Evolutionary conservation across 2,329 filamentous ascomycete species (phyloP).

Genomic region (Xylariaceae sp.): DNA sequence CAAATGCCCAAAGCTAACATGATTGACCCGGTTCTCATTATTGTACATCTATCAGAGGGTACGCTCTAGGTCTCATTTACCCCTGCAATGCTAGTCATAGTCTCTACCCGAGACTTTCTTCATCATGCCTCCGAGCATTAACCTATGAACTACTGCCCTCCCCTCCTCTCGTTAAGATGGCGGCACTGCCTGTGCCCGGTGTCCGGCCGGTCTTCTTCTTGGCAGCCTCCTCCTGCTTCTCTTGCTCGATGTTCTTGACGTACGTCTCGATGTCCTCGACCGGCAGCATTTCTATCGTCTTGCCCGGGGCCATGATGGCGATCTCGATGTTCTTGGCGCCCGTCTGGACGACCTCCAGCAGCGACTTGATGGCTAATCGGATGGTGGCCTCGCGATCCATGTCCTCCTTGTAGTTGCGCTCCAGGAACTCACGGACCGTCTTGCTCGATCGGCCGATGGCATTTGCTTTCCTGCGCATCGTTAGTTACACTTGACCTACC

Average conservation of each 20-base stretch:
- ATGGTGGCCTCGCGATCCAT: conserved; percentile 97
- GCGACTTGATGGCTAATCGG: conserved; percentile 94
- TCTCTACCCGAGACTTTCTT: background rate
- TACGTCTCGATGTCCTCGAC: conserved; percentile 95
- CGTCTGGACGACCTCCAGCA: conserved; percentile 96
- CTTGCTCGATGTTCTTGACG: conserved; percentile 98
- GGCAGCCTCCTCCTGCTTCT: conserved; percentile 98
- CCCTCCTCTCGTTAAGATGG: conserved; percentile 67
- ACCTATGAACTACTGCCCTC: conserved; percentile 34
- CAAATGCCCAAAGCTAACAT: conserved; percentile 1
- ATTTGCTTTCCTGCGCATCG: conserved; percentile 82
- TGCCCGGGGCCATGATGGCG: conserved; percentile 92
- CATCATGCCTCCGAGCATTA: background rate
- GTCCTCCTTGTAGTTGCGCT: conserved; percentile 97
- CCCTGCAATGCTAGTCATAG: conserved; percentile 10
- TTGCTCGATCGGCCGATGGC: conserved; percentile 98
- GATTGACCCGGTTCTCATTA: conserved; percentile 1
- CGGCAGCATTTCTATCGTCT: conserved; percentile 87
- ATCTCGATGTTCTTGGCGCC: conserved; percentile 99
- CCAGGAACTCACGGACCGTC: conserved; percentile 96
- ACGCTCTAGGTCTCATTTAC: conserved; percentile 1
- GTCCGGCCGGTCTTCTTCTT: conserved; percentile 88
- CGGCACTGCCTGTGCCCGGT: conserved; percentile 66
- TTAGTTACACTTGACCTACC: conserved; percentile 7
- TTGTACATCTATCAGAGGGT: conserved; percentile 11